These are phyloP conservation scores for Alternaria sp. DNA, from an alignment of 2,329 filamentous ascomycete genomes.

Conservation along the genomic window DNA sequence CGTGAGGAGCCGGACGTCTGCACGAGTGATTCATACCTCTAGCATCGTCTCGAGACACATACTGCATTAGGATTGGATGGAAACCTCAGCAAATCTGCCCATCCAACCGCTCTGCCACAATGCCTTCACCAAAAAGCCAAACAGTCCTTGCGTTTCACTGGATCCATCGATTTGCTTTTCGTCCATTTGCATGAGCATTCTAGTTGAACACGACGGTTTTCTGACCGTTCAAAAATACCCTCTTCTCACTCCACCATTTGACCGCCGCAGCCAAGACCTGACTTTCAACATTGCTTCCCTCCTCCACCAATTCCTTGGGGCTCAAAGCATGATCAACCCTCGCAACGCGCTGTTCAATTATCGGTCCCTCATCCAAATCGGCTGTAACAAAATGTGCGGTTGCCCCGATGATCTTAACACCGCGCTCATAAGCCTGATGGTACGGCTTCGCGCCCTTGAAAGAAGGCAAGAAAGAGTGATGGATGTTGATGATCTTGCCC, in stretches of 20 bases:
- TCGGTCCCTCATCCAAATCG: slow-evolving; percentile 85
- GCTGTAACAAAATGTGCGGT: slow-evolving; percentile 88
- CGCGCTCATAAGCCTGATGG: slow-evolving; percentile 85
- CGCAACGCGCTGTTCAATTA: slow-evolving; percentile 84
- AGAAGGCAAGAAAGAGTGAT: slow-evolving; percentile 84
- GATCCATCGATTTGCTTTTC: not conserved
- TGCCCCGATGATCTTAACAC: slow-evolving; percentile 88
- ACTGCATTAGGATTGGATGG: not conserved
- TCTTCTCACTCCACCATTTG: slow-evolving; percentile 82
- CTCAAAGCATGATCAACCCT: slow-evolving; percentile 80
- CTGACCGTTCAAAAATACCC: slow-evolving; percentile 78
- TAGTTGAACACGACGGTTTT: slow-evolving; percentile 82
- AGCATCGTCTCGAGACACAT: slow-evolving; percentile 22
- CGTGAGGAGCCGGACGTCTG: slow-evolving; percentile 25
- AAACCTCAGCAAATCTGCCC: not conserved
- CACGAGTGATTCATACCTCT: slow-evolving; percentile 21
- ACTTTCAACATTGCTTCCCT: slow-evolving; percentile 85
- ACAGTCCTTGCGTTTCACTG: not conserved
- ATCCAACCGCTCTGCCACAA: not conserved
- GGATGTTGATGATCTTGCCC: slow-evolving; percentile 90
- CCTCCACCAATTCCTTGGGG: slow-evolving; percentile 78
- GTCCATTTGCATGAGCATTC: not conserved
- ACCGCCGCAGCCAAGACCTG: slow-evolving; percentile 83
- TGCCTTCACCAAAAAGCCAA: not conserved
- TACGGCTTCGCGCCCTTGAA: slow-evolving; percentile 92